Conservation (phyloP, 1,284 basidiomycete genomes). For the Grifola frondosa region DNA sequence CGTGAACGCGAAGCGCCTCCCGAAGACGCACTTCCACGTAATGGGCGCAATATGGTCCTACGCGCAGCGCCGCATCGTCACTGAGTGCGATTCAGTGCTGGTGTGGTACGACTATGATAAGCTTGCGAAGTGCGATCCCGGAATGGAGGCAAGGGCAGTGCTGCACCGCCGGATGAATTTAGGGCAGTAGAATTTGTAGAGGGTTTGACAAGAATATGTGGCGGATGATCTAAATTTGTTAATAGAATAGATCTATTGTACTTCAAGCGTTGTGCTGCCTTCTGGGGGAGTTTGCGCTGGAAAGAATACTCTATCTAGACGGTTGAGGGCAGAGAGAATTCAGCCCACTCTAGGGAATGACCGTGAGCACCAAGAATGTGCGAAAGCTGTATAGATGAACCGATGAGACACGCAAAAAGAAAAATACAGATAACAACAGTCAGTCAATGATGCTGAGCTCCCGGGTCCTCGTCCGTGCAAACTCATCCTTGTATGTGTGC, state of each 20-base stretch:
- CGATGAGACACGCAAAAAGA: not conserved
- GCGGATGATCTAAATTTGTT: too few species aligned
- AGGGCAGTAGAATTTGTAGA: too few species aligned
- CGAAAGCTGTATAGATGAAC: not conserved
- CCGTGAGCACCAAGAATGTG: too few species aligned
- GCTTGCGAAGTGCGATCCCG: slow-evolving; percentile 62
- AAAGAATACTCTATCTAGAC: too few species aligned
- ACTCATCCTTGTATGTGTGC: slow-evolving; percentile 90
- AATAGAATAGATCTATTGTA: too few species aligned
- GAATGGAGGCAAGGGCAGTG: slow-evolving; percentile 37
- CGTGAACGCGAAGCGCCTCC: slow-evolving; percentile 20
- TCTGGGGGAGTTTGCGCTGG: too few species aligned
- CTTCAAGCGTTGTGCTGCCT: too few species aligned
- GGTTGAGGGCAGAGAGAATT: too few species aligned
- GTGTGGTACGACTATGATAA: slow-evolving; percentile 78
- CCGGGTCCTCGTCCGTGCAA: slow-evolving; percentile 70
- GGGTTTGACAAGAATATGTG: too few species aligned
- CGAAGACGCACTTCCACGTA: slow-evolving; percentile 47
- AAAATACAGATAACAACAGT: slow-evolving; percentile 12
- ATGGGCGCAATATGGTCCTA: slow-evolving; percentile 61
- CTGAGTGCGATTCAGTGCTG: slow-evolving; percentile 58
- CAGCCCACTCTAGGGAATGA: too few species aligned
- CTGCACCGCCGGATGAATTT: slow-evolving; percentile 30
- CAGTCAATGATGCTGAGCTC: slow-evolving; percentile 76
- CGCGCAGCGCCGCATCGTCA: slow-evolving; percentile 57